These are phyloP conservation scores for Dittrichia graveolens DNA, from an alignment of 129 eudicot genomes.

Conservation along the genomic window DNA sequence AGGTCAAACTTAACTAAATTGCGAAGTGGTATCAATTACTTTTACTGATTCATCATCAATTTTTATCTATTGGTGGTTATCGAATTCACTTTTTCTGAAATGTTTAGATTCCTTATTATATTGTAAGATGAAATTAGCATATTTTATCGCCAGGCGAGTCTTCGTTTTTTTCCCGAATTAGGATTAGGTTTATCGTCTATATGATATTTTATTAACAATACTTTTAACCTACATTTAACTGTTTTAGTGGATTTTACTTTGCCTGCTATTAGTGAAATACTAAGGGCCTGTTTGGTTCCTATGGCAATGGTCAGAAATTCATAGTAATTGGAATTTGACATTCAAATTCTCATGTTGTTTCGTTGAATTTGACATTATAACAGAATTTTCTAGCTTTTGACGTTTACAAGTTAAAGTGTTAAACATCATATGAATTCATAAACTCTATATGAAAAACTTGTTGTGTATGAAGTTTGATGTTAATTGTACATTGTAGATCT, in stretches of 20 bases:
- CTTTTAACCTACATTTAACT: background rate
- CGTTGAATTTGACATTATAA: background rate
- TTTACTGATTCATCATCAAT: background rate
- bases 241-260: too few species aligned
- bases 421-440: background rate
- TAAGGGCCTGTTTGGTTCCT: too few species aligned
- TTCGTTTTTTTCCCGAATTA: background rate
- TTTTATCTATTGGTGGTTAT: slow-evolving; percentile 1
- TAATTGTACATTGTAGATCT: background rate
- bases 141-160: background rate
- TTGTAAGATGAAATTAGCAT: background rate
- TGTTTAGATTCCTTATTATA: background rate
- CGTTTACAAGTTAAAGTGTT: background rate
- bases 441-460: slow-evolving; percentile 17
- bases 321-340: too few species aligned
- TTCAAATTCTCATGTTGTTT: too few species aligned
- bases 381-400: background rate
- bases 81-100: background rate
- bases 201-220: background rate
- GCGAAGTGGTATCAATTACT: background rate
- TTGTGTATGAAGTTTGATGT: slow-evolving; percentile 10
- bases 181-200: background rate
- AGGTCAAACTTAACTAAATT: background rate
- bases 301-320: too few species aligned
- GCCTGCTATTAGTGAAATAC: too few species aligned